phyloP scores from a whole-genome alignment of 148 eudicot genomes.

The Camellia lanceoleosa region DNA sequence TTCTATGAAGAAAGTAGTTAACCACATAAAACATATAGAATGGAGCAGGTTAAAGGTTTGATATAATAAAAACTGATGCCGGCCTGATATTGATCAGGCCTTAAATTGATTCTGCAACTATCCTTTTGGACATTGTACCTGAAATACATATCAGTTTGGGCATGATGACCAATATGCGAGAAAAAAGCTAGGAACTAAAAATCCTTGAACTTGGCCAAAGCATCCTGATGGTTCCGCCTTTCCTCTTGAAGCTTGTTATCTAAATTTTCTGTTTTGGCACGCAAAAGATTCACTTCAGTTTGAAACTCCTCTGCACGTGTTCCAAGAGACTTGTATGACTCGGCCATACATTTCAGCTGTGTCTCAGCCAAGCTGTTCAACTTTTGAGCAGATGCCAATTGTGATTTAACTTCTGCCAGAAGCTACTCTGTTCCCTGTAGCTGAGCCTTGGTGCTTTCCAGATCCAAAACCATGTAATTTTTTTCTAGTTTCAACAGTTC shows the following conservation, averaged over 20 bases:
- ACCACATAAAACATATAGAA: not conserved
- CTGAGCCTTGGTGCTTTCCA: slow-evolving; percentile 53
- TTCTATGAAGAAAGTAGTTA: too few species aligned
- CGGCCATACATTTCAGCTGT: slow-evolving; percentile 97
- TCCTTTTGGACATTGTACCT: not conserved
- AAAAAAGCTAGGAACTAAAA: slow-evolving; percentile 36
- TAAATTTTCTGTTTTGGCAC: slow-evolving; percentile 47
- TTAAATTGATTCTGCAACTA: not conserved
- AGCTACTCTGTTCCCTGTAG: slow-evolving; percentile 61
- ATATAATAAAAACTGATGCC: not conserved
- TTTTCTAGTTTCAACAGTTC: slow-evolving; percentile 67
- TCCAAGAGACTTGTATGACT: slow-evolving; percentile 87
- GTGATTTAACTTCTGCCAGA: slow-evolving; percentile 62
- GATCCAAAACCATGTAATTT: slow-evolving; percentile 50
- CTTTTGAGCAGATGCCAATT: slow-evolving; percentile 63
- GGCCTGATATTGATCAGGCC: not conserved
- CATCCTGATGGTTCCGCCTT: slow-evolving; percentile 56
- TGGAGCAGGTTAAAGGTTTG: not conserved
- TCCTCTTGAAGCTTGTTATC: slow-evolving; percentile 71
- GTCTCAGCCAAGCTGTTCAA: slow-evolving; percentile 85
- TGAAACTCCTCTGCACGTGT: slow-evolving; percentile 69
- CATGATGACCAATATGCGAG: not conserved
- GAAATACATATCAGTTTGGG: not conserved
- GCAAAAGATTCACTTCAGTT: slow-evolving; percentile 55
- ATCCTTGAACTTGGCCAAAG: slow-evolving; percentile 58